Conservation (phyloP, 2,329 filamentous ascomycete genomes). For the Venturia carpophila region DNA sequence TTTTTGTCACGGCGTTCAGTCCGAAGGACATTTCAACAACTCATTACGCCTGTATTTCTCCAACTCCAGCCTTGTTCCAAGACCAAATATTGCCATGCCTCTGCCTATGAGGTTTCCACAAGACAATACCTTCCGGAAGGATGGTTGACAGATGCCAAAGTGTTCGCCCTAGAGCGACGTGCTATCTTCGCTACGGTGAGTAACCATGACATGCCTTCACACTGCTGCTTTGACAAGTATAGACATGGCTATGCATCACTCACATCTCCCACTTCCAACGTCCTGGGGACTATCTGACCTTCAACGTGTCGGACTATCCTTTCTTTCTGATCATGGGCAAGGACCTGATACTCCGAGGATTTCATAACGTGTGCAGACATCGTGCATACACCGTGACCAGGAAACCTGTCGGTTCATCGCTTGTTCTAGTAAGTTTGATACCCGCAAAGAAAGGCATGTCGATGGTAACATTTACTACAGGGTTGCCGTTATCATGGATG, state of each 20-base stretch:
- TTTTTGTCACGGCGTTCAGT: background rate
- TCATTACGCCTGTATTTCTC: background rate
- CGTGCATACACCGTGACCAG: slow-evolving; percentile 38
- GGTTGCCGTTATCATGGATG: slow-evolving; percentile 40
- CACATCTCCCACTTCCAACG: slow-evolving; percentile 31
- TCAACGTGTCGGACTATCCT: slow-evolving; percentile 31
- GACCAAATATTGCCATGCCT: background rate
- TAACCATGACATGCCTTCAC: background rate
- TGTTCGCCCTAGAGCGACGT: slow-evolving; percentile 42
- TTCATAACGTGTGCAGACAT: slow-evolving; percentile 41
- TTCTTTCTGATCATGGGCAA: slow-evolving; percentile 36
- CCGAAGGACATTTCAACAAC: background rate
- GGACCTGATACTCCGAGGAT: slow-evolving; percentile 33
- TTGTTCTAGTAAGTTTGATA: slow-evolving; percentile 38
- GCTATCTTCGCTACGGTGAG: slow-evolving; percentile 43
- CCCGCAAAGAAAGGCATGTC: slow-evolving; percentile 26
- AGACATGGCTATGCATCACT: slow-evolving; percentile 34
- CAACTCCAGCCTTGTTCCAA: background rate
- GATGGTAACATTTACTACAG: background rate
- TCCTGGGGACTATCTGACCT: slow-evolving; percentile 32
- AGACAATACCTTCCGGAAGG: slow-evolving; percentile 21
- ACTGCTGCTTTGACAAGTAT: slow-evolving; percentile 11
- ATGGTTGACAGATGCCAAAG: slow-evolving; percentile 35
- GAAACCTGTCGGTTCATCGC: slow-evolving; percentile 32
- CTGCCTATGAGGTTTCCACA: background rate